These are phyloP conservation scores for Erigeron philadelphicus DNA, from an alignment of 140 eudicot genomes.

Conservation along the genomic window DNA sequence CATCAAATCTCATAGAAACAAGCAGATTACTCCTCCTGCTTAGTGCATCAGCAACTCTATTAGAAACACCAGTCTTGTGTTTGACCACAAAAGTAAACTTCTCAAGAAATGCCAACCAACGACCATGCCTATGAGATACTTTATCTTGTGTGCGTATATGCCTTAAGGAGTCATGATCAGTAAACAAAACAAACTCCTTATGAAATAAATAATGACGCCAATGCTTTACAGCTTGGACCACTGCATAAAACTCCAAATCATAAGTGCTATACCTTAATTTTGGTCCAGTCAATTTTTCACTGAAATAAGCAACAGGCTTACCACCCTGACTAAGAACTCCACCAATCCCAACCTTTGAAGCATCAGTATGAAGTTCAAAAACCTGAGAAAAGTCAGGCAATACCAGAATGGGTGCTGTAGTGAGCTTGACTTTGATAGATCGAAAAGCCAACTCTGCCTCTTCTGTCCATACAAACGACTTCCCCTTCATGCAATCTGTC, in stretches of 20 bases:
- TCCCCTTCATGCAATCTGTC: slow-evolving; percentile 9
- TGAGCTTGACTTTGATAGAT: too few relatives aligned
- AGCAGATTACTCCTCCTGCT: background rate
- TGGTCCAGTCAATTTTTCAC: background rate
- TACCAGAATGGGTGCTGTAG: too few relatives aligned
- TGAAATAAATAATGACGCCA: background rate
- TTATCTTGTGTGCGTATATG: background rate
- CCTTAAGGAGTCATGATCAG: background rate
- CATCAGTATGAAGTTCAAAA: background rate
- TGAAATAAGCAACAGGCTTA: background rate
- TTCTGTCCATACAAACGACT: background rate
- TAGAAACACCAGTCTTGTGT: background rate
- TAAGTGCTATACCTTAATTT: background rate
- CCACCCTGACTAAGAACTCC: background rate
- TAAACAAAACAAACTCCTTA: background rate
- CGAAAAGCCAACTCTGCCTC: background rate
- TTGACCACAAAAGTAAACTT: slow-evolving; percentile 2
- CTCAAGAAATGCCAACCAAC: background rate
- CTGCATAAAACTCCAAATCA: background rate
- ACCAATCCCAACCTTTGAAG: background rate
- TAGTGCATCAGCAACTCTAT: background rate
- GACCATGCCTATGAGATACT: background rate
- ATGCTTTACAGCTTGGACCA: slow-evolving; percentile 7
- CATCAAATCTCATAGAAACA: background rate
- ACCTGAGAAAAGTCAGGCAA: too few relatives aligned